Evolutionary conservation across 1,139 yeast genomes (phyloP).

Genomic region (Hansenula lynferdii): DNA sequence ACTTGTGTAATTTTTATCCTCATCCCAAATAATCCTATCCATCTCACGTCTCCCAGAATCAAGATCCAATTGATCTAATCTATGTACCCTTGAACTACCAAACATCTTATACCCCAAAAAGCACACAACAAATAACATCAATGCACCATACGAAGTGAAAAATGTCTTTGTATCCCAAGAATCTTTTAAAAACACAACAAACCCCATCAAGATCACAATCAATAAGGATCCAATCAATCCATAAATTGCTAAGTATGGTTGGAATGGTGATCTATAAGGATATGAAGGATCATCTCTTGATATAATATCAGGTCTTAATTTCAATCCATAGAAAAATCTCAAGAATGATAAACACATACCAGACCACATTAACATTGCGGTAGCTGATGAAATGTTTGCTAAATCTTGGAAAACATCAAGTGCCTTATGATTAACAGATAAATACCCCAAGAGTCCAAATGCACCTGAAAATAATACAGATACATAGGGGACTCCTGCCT

Average conservation of each 20-base stretch:
- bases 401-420: conserved; percentile 64
- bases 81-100: conserved; percentile 45
- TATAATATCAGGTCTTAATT: conserved; percentile 61
- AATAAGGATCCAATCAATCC: conserved; percentile 55
- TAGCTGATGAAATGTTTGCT: conserved; percentile 59
- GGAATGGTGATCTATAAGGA: conserved; percentile 73
- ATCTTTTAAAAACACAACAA: conserved; percentile 54
- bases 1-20: conserved; percentile 37
- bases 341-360: conserved; percentile 74
- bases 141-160: conserved; percentile 64
- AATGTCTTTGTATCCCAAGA: conserved; percentile 60
- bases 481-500: conserved; percentile 67
- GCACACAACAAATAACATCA: conserved; percentile 48
- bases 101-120: conserved; percentile 52
- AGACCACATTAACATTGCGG: conserved; percentile 76
- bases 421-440: conserved; percentile 54
- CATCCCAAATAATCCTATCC: conserved; percentile 68
- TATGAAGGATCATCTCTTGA: conserved; percentile 60
- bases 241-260: conserved; percentile 67
- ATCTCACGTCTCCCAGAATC: conserved; percentile 78
- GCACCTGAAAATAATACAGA: conserved; percentile 60
- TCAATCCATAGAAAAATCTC: conserved; percentile 65
- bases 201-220: conserved; percentile 64
- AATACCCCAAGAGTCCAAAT: conserved; percentile 56
- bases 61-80: conserved; percentile 65